Evolutionary conservation across 78 protist species (phyloP).

Genomic region (Dictyostelium citrinum): DNA sequence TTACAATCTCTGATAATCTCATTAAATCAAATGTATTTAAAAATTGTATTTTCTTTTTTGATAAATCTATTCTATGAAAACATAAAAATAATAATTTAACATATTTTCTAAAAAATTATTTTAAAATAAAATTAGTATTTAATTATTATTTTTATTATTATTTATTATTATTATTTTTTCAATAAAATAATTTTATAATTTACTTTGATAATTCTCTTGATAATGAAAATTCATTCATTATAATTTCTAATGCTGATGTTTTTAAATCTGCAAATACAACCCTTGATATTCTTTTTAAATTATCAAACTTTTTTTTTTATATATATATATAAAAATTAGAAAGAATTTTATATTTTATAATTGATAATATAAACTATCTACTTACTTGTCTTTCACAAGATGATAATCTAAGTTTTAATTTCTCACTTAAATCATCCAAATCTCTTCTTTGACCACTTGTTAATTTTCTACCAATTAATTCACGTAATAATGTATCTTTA

Average conservation of each 20-base stretch:
- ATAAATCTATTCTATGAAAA: constrained; percentile 64
- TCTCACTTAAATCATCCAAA: constrained; percentile 48
- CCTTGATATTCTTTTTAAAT: constrained; percentile 65
- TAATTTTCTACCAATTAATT: constrained; percentile 61
- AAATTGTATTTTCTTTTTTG: constrained; percentile 30
- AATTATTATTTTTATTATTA: no score
- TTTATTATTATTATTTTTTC: no score
- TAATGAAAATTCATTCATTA: constrained; percentile 68
- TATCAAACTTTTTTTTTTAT: constrained; percentile 55
- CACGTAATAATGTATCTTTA: constrained; percentile 29
- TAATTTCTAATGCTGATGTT: constrained; percentile 39
- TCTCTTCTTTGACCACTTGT: constrained; percentile 74
- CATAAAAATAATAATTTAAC: constrained; percentile 52
- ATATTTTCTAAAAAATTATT: constrained; percentile 28
- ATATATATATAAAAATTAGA: background rate
- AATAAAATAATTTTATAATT: no score
- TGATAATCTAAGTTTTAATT: constrained; percentile 24
- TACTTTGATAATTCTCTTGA: constrained; percentile 49
- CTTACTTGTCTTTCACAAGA: constrained; percentile 68
- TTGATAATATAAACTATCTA: no score
- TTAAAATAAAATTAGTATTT: background rate
- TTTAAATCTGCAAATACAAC: constrained; percentile 36
- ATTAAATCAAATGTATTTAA: constrained; percentile 33
- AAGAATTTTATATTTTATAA: no score
- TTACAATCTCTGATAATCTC: constrained; percentile 35